Evolutionary conservation across 768 basidiomycete species (phyloP), one percentile per base, ranked within the genome.

Genomic region (Phanerochaete sordida): DNA sequence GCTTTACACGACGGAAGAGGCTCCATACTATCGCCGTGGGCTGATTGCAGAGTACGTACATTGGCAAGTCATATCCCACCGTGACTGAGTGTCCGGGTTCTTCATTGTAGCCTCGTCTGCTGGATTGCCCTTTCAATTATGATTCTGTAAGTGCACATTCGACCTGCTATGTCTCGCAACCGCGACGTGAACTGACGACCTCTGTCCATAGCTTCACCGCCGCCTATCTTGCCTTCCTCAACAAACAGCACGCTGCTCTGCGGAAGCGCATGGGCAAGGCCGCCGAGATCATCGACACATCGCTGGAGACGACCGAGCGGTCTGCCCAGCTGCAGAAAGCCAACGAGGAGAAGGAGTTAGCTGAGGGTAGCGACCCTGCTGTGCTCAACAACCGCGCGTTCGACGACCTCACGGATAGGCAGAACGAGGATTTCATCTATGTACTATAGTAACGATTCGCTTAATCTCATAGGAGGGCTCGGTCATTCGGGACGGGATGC

Each of bases 21-120:
- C 73, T 50, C 71, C 77, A 26, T 71, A 62, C 56, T 80, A 79
- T 66, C 72, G 68, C 52, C 72, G 70, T 16, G 79, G 79, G 7
- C 70, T 80, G 5, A 67, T 72, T 30, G 70, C 74, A 21, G 70
- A 77, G 75, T 76, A 64, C 56, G 69, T 59, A 3, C 43, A n/a
- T n/a, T n/a, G n/a, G n/a, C n/a, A n/a, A n/a, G n/a, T n/a, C n/a
- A n/a, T n/a, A n/a, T n/a, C n/a, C n/a, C n/a, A n/a, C n/a, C n/a
- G 4, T 4, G 39, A 19, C 39, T 46, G 21, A 12, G 15, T 52
- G 47, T 43, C 7, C 46, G 27, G 23, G 28, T 4, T 16, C 19
- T 12, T 28, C 13, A 26, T 16, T 31, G n/a, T 43, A 77, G 76
- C 59, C 64, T 80, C 31, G 70, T 73, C 16, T 77, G 76, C 55